phyloP scores from a whole-genome alignment of 73 alveolate species.

The Tetrahymena malaccensis region DNA sequence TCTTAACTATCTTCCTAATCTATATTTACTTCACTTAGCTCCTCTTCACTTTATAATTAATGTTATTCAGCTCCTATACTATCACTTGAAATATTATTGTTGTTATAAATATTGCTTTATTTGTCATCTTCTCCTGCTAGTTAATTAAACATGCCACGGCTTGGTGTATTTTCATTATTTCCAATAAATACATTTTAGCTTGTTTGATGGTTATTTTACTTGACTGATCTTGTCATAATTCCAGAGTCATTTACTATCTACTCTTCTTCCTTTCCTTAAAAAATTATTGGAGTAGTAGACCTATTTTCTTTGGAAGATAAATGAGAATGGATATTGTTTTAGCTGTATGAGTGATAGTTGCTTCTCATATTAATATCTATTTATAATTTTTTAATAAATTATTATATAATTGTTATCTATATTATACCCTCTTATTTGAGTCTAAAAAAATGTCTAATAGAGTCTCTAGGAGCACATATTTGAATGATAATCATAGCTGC shows the following conservation, averaged over 20 bases:
- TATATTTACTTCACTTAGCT: not conserved
- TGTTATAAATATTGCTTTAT: not conserved
- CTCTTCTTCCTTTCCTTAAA: not conserved
- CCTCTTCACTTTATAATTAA: not conserved
- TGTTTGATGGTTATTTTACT: not conserved
- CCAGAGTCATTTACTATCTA: not conserved
- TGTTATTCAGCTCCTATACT: not conserved
- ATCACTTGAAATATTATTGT: not conserved
- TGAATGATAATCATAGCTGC: conserved; percentile 54
- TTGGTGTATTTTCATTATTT: not conserved
- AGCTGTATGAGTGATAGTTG: not conserved
- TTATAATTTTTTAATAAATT: not conserved
- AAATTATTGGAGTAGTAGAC: not conserved
- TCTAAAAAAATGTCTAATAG: conserved; percentile 42
- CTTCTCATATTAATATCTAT: not conserved
- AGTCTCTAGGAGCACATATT: conserved; percentile 60
- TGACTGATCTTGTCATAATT: not conserved
- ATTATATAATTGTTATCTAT: not conserved
- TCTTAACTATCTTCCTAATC: not conserved
- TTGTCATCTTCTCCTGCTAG: not conserved
- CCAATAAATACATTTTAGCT: not conserved
- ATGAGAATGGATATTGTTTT: not conserved
- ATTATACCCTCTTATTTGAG: conserved; percentile 19
- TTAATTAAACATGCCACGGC: not conserved
- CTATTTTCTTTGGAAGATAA: not conserved